phyloP scores from a whole-genome alignment of 2,329 filamentous ascomycete species.

The Penicillium sp. region DNA sequence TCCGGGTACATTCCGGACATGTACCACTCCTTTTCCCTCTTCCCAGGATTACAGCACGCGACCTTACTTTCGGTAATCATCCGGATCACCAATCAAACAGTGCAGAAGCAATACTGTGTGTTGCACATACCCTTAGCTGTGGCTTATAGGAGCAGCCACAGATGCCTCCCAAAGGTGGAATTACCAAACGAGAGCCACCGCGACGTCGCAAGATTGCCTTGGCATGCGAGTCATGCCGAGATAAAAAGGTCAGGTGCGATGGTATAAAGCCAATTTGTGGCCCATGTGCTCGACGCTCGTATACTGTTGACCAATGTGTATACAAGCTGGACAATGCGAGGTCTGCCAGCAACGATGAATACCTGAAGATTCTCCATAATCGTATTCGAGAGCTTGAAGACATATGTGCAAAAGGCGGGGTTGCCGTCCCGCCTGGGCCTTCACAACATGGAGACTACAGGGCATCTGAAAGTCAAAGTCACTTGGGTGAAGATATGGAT shows the following conservation, averaged over 20 bases:
- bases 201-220: slow-evolving; percentile 36
- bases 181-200: slow-evolving; percentile 18
- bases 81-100: slow-evolving; percentile 3
- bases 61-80: neutral
- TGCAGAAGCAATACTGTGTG: neutral
- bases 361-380: slow-evolving; percentile 24
- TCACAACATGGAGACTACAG: slow-evolving; percentile 1
- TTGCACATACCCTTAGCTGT: neutral
- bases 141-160: neutral
- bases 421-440: slow-evolving; percentile 17
- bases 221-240: slow-evolving; percentile 46
- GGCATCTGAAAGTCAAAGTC: neutral
- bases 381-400: slow-evolving; percentile 33
- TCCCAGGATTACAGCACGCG: neutral
- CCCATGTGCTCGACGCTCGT: slow-evolving; percentile 40
- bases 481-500: neutral
- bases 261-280: slow-evolving; percentile 48
- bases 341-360: slow-evolving; percentile 41
- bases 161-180: slow-evolving; percentile 19
- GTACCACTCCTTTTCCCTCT: neutral
- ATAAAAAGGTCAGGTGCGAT: slow-evolving; percentile 46
- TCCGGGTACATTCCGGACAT: slow-evolving; percentile 1
- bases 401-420: slow-evolving; percentile 22
- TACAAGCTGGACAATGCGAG: slow-evolving; percentile 42
- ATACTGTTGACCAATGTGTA: slow-evolving; percentile 38